Evolutionary conservation across 805 yeast species (phyloP), one percentile per base, ranked within the genome.

Genomic region (Monosporozyma yasuniensis): DNA sequence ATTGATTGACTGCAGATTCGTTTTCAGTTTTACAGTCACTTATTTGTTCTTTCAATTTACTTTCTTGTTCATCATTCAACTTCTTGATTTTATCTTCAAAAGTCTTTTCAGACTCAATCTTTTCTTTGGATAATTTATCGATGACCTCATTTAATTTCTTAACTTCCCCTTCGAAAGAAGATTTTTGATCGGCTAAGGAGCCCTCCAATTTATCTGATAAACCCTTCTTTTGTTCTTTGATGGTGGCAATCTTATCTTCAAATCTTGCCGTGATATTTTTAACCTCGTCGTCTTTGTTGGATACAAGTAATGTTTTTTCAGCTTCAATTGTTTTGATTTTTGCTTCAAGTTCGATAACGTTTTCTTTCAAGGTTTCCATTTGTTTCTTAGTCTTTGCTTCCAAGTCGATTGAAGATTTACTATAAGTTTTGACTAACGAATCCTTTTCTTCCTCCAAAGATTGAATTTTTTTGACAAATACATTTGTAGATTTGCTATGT

Each of bases 121-220:
- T 38, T 14, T 37, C 37, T 42, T 43, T 35, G 8, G 9, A 14
- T 9, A 48, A 10, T 21, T 23, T 19, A 8, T 37, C 21, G 10
- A 34, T 44, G 3, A 23, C 32, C 12, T 12, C 39, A 16, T 47
- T 43, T 28, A 50, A n/a, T 19, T 42, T 48, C 30, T 43, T 23
- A 3, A 27, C 6, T 25, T 46, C 44, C 14, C 30, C 12, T 3
- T 25, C 27, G 16, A 19, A 44, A 2, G 2, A 30, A 14, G 22
- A n/a, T 27, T 27, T 12, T 19, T 27, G 35, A 25, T 27, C 45
- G n/a, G 32, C 21, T 25, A 27, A 27, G 6, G 32, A 18, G 18
- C 3, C 27, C 12, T 42, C 23, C 9, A 12, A 19, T 44, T 25
- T 10, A 6, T 44, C 18, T 14, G 21, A 18, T 19, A 44, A 30